Evolutionary conservation across 345 rosid genomes (phyloP), one percentile per base, ranked within the genome.

Genomic region (Gossypium rotundifolium): DNA sequence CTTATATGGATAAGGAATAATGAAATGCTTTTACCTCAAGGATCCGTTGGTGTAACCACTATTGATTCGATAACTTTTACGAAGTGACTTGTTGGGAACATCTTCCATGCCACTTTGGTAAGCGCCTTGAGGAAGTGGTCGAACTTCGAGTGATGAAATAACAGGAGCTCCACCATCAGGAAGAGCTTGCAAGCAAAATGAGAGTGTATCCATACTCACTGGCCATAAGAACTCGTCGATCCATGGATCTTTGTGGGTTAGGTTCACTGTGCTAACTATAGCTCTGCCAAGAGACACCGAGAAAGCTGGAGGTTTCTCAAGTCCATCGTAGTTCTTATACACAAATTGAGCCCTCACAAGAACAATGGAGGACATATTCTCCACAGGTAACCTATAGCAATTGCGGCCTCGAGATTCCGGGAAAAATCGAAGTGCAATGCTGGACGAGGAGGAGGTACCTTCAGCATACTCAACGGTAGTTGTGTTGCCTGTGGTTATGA

Each of bases 41-140:
- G 94, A 80, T 42, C 88, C 92, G 54, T 88, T 90, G 22, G 80
- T 77, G 82, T 82, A 82, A 13, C 97, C 97, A 64, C 93, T 82
- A 71, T 94, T 86, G 60, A 92, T 88, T 16, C 98, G 85, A 60
- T 85, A 87, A 69, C 81, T 51, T 77, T 84, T 92, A 82, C 92
- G 85, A 4, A 94, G 91, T 7, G 83, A 74, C 70, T 78, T 84
- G 51, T 78, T 46, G 0, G 85, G 76, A 38, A 75, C 74, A 65
- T 82, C 88, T 58, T 83, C 89, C 11, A 86, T 4, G 74, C 84
- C 87, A 70, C 29, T 78, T 71, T 67, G 82, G 78, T 94, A 94
- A 85, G 96, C 86, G 60, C 88, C 88, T 70, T 49, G 76, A 79
- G 97, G 93, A 82, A 92, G 88, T 38, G 96, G 94, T 53, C 97